Percentiles rank a stretch among this genome's conserved stretches.
Conservation (phyloP, 352 stramenopile genomes). For the Phytophthora ohioensis region DNA sequence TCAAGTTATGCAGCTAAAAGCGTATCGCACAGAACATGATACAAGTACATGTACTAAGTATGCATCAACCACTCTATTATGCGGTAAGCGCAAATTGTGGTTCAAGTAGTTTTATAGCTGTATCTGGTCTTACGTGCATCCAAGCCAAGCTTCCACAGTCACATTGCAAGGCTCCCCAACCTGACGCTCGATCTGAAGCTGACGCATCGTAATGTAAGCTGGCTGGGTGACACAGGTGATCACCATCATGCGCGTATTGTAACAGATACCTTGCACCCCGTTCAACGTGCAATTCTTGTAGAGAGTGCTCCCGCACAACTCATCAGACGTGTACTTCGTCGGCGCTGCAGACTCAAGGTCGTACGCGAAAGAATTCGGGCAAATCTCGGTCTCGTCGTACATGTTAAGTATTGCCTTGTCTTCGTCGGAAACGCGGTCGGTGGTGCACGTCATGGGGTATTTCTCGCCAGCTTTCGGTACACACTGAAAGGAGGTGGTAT, state of each 20-base stretch:
- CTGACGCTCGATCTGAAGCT: constrained; percentile 42
- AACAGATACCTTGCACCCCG: constrained; percentile 47
- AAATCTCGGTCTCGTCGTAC: constrained; percentile 27
- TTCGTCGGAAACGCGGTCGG: constrained; percentile 20
- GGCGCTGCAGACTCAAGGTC: constrained; percentile 34
- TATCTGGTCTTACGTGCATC: constrained; percentile 25
- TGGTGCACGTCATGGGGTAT: constrained; percentile 34
- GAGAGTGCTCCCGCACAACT: constrained; percentile 39
- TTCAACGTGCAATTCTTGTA: constrained; percentile 43
- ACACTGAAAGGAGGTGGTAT: constrained; percentile 41
- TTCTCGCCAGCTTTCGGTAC: constrained; percentile 25
- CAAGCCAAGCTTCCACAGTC: constrained; percentile 46
- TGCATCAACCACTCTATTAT: no score
- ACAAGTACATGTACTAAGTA: no score
- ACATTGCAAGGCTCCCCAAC: constrained; percentile 41
- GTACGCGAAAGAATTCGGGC: constrained; percentile 24
- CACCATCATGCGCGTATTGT: constrained; percentile 56
- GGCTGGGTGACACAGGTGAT: constrained; percentile 43
- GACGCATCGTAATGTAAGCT: constrained; percentile 41
- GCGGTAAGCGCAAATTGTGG: not conserved
- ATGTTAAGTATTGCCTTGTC: constrained; percentile 31
- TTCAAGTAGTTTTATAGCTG: not conserved
- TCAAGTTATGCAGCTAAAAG: no score
- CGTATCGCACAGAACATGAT: no score
- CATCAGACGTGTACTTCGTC: constrained; percentile 35